These are phyloP conservation scores for Solanum chmielewskii DNA, from an alignment of 257 asterid species.

Conservation along the genomic window DNA sequence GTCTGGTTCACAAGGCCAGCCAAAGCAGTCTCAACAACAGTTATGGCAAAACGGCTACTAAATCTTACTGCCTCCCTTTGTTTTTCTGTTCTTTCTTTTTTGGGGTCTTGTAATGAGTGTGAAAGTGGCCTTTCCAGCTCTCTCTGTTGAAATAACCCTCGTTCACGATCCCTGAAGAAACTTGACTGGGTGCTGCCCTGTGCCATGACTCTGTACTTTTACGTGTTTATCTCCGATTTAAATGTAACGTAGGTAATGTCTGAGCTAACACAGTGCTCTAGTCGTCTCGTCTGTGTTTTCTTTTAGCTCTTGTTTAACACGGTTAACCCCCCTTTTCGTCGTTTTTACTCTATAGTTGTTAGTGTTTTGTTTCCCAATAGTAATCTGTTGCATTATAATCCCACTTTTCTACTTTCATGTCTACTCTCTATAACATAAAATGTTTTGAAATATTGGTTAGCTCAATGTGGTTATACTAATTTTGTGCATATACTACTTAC, in stretches of 20 bases:
- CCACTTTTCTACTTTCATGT: background rate
- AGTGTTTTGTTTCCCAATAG: background rate
- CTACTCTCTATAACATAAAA: background rate
- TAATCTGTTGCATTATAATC: background rate
- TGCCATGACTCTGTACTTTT: conserved; percentile 33
- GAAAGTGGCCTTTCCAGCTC: conserved; percentile 39
- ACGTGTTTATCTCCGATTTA: conserved; percentile 20
- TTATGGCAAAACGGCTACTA: conserved; percentile 78
- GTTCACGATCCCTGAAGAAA: conserved; percentile 9
- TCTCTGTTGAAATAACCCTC: conserved; percentile 6
- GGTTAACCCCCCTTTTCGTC: background rate
- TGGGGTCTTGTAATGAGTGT: conserved; percentile 44
- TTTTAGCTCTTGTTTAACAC: background rate
- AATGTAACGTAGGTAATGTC: conserved; percentile 37
- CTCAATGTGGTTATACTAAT: background rate
- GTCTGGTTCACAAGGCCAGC: conserved; percentile 55
- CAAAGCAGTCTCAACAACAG: conserved; percentile 61
- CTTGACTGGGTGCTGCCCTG: conserved; percentile 36
- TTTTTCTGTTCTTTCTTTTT: background rate
- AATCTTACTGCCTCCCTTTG: conserved; percentile 15
- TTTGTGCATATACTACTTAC: background rate
- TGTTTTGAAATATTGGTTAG: background rate
- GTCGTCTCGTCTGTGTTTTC: conserved; percentile 4
- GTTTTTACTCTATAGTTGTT: background rate
- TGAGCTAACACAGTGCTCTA: conserved; percentile 32